Evolutionary conservation across 2,329 filamentous ascomycete genomes (phyloP).

Genomic region (Beauveria sp.): DNA sequence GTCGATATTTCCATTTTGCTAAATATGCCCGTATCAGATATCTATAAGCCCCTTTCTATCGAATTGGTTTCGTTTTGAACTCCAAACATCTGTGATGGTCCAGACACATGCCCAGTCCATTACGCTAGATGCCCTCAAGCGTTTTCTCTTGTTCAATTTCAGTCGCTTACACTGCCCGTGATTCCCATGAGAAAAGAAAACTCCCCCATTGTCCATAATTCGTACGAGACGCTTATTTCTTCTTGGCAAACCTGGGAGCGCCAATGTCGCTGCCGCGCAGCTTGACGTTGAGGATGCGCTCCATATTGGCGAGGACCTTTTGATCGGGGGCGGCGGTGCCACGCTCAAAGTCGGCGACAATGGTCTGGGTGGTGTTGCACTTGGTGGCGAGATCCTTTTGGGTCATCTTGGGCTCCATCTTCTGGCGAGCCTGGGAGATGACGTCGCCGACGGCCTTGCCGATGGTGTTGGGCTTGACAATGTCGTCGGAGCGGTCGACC

Average conservation of each 20-base stretch:
- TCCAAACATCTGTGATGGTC: constrained; percentile 1
- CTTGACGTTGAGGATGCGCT: constrained; percentile 81
- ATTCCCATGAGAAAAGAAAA: constrained; percentile 10
- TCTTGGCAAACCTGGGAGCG: constrained; percentile 72
- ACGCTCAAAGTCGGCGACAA: constrained; percentile 81
- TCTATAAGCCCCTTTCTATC: constrained; percentile 10
- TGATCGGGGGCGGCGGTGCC: constrained; percentile 74
- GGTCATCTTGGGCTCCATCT: constrained; percentile 89
- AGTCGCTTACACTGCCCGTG: constrained; percentile 9
- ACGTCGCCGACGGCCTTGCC: constrained; percentile 73
- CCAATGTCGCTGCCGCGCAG: constrained; percentile 81
- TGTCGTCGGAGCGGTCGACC: constrained; percentile 94
- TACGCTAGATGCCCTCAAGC: neutral
- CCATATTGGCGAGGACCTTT: constrained; percentile 70
- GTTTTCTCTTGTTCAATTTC: neutral
- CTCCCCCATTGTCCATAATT: neutral
- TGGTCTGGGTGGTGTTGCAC: constrained; percentile 75
- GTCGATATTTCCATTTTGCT: constrained; percentile 5
- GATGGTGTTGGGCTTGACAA: constrained; percentile 92
- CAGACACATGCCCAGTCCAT: neutral
- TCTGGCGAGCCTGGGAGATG: constrained; percentile 71
- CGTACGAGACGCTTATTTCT: constrained; percentile 32
- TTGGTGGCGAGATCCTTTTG: constrained; percentile 82
- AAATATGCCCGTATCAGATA: constrained; percentile 9
- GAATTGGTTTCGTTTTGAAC: constrained; percentile 5